Base-by-base conservation (phyloP, 208 protist genomes). In the Tritrichomonas foetus region DNA sequence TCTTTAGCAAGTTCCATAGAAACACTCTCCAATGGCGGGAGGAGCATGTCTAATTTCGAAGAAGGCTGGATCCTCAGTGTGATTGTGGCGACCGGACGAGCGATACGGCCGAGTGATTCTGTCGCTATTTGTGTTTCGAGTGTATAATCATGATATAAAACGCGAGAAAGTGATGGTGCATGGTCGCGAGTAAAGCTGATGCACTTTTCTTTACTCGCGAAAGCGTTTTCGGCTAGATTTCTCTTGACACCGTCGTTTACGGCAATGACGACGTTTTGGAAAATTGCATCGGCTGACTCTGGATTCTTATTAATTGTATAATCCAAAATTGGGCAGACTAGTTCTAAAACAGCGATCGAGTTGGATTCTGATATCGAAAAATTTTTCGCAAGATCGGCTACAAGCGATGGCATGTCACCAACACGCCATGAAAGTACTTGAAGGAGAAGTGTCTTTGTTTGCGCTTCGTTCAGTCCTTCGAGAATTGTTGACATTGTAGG, bases 1-100 rank as follows among this genome's bases (percentile, higher is more conserved):
- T 89, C 78, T 49, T 89, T 89, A 20, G 78, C 44, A 61, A 89
- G 47, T 53, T 89, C 47, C 78, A 89, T 89, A 5, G 78, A 89
- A 53, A 89, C 30, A 57, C 78, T 89, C 47, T 57, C 5, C 20
- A 89, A 47, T 14, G 78, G 78, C 3, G 78, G 78, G 30, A 89
- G 78, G 1, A 89, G 16, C 3, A 20, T n/a, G 5, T 89, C 57
- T 57, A 41, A 41, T 53, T 13, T 39, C 9, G 78, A 5, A 39
- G 41, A 25, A 57, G 78, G 78, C 27, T 89, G 78, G 20, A 89
- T 89, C 57, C 78, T 89, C 47, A 89, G 25, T 0, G 78, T 89
- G 5, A 89, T 89, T n/a, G 39, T 39, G 33, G 78, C 78, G 20
- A 89, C 57, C 11, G 78, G 78, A 22, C 78, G 44, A 9, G 78